Percentiles rank a stretch among this genome's conserved stretches.
These are phyloP conservation scores for Phyllostachys edulis DNA, from an alignment of 176 grass and related monocot species.

Conservation along the genomic window DNA sequence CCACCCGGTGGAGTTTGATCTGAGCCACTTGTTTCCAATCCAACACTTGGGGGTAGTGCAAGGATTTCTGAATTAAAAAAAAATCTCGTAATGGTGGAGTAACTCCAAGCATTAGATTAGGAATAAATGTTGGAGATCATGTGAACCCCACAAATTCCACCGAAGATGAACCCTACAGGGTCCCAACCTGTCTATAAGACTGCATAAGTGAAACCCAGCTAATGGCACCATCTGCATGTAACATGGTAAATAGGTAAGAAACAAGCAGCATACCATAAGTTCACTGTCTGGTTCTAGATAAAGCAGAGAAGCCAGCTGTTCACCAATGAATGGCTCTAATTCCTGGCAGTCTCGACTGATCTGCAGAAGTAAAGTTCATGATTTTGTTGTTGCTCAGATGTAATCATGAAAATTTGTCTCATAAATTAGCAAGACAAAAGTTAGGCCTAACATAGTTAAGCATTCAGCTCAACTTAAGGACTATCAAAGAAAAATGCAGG, in stretches of 20 bases:
- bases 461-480: background rate
- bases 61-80: background rate
- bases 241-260: background rate
- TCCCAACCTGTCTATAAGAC: background rate
- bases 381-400: background rate
- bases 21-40: background rate
- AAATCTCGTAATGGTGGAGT: background rate
- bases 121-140: background rate
- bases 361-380: slow-evolving; percentile 44
- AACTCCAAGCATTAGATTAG: background rate
- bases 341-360: slow-evolving; percentile 99
- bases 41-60: background rate
- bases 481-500: no score
- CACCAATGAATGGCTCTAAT: slow-evolving; percentile 91
- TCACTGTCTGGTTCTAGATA: slow-evolving; percentile 93
- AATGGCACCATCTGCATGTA: background rate
- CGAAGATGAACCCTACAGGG: background rate
- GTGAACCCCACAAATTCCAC: background rate
- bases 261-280: slow-evolving; percentile 63
- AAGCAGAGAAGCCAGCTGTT: slow-evolving; percentile 91
- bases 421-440: background rate
- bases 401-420: background rate
- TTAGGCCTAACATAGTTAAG: background rate
- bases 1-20: background rate
- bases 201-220: background rate